phyloP scores from a whole-genome alignment of 192 early-diverging fungal genomes.

The Backusella sp. region DNA sequence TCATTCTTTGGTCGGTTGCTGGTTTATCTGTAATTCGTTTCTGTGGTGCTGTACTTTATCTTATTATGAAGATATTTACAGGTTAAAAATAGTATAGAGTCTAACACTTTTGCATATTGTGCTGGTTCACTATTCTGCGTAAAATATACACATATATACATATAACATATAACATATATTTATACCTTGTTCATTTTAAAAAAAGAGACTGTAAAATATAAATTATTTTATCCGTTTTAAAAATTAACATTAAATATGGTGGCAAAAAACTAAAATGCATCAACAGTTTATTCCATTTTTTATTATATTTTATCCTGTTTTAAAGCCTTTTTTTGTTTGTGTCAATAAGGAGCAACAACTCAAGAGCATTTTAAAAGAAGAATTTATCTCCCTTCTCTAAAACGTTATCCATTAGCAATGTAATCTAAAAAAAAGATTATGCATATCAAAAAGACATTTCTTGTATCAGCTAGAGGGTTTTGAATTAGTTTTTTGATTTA shows the following conservation, averaged over 20 bases:
- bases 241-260: not conserved
- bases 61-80: conserved; percentile 60
- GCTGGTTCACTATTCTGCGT: conserved; percentile 6
- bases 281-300: not conserved
- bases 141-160: not conserved
- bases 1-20: conserved; percentile 80
- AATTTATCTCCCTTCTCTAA: no score
- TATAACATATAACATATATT: not conserved
- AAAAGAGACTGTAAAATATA: not conserved
- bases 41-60: conserved; percentile 62
- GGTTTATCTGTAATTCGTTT: conserved; percentile 68
- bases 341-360: not conserved
- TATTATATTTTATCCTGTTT: not conserved
- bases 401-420: no score
- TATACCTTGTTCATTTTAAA: not conserved
- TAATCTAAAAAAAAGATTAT: no score
- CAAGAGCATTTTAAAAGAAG: no score
- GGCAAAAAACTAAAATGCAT: not conserved
- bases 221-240: not conserved
- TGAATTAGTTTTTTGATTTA: not conserved
- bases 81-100: conserved; percentile 30
- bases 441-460: no score
- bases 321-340: not conserved
- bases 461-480: not conserved
- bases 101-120: not conserved